Evolutionary conservation across 805 yeast genomes (phyloP), one percentile per base, ranked within the genome.

Genomic region (Yarrowia keelungensis): DNA sequence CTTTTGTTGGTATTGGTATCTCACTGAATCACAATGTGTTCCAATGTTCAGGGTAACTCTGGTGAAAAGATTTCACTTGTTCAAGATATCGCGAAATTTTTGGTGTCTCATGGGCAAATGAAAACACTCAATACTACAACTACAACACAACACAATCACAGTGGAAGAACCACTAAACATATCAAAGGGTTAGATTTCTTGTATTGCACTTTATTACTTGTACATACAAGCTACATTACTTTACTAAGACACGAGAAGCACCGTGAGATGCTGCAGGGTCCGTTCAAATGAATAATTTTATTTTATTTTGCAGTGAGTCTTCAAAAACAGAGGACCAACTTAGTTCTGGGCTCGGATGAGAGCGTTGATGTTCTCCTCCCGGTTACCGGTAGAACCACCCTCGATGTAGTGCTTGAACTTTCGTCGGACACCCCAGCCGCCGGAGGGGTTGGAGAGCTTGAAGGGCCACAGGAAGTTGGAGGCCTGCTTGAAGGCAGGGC

Each of bases 381-480:
- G 86, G 89, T 88, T 88, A 85, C 92, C 92, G 77, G 88, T 83
- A 81, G 90, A 87, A 83, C 92, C 92, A 83, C 92, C 92, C 84
- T 88, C 91, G 85, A 88, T 88, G 80, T 86, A 89, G 82, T 88
- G 92, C 83, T 85, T 86, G 90, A 88, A 89, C 86, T 89, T 88
- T 86, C 92, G 87, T 75, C 83, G 83, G 74, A 87, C 85, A 81
- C 90, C 88, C 92, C 90, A 88, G 81, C 92, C 92, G 79, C 92
- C 92, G 79, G 83, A 82, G 78, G 92, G 92, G 85, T 88, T 88
- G 74, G 92, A 88, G 79, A 88, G 87, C 84, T 88, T 85, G 90
- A 88, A 88, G 80, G 92, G 92, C 91, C 91, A 88, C 82, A 88
- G 82, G 85, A 88, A 88, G 91, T 88, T 88, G 86, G 87, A 86